Evolutionary conservation across 176 grass and related monocot genomes (phyloP), one percentile per base, ranked within the genome.

Genomic region (Oryza glumipatula): DNA sequence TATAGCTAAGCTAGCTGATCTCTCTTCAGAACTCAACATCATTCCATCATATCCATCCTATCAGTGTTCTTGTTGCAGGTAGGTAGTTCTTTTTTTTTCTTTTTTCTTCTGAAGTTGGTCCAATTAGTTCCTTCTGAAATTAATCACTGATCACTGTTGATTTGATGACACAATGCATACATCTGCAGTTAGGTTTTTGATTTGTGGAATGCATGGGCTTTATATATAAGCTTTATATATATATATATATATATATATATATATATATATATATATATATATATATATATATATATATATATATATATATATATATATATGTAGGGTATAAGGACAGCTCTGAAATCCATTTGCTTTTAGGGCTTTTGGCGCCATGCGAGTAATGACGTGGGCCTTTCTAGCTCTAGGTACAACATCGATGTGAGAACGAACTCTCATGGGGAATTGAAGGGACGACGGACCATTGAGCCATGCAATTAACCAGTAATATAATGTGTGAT

Each of bases 331-430:
- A 35, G 23, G 68, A 45, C 76, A 48, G 58, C 52, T 76, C 79
- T 46, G 24, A 63, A 7, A 36, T 81, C 69, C 58, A 38, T 64
- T 64, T 10, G 33, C 69, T 74, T 49, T 68, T 32, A 49, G 63
- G 63, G 87, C 51, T 70, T 70, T 41, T 85, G 88, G 51, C 43
- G 12, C 82, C 77, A 61, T 85, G 51, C 17, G 35, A 82, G 39
- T 52, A 61, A 39, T 85, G 71, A 71, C 82, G 82, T 89, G 82
- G 71, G 77, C 82, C 71, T 81, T 89, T 85, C 70, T 80, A 84
- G 76, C 70, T 76, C 82, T 76, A 76, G 87, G 76, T 70, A 67
- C 6, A 64, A 11, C 67, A 72, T 72, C 52, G 52, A 79, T 30
- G 32, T 19, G 56, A 56, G 24, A 24, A 72, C 21, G 54, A 58